phyloP scores from a whole-genome alignment of 1,284 basidiomycete species.

The Heterobasidion annosum region DNA sequence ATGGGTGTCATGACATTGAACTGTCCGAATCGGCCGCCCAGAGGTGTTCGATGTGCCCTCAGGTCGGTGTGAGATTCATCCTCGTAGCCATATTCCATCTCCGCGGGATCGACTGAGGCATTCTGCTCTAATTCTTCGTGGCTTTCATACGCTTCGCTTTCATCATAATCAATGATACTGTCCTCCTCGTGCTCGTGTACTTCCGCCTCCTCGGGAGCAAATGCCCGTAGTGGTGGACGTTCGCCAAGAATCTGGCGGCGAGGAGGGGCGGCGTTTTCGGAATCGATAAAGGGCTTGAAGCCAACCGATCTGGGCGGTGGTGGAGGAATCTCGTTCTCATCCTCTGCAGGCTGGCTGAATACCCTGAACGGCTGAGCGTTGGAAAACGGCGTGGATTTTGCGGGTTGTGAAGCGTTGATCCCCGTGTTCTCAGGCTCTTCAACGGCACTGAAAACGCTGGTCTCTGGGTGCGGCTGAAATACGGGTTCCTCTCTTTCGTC shows the following conservation, averaged over 20 bases:
- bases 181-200: constrained; percentile 13
- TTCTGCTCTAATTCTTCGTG: constrained; percentile 9
- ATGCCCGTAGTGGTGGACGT: constrained; percentile 17
- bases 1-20: constrained; percentile 94
- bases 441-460: constrained; percentile 16
- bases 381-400: constrained; percentile 37
- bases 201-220: constrained; percentile 10
- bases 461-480: neutral
- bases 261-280: constrained; percentile 5
- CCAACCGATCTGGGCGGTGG: constrained; percentile 9
- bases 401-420: neutral
- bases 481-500: constrained; percentile 28
- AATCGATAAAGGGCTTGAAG: constrained; percentile 37
- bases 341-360: constrained; percentile 42
- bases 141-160: constrained; percentile 11
- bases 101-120: neutral
- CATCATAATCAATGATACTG: constrained; percentile 8
- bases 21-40: constrained; percentile 66
- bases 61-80: constrained; percentile 29
- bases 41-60: constrained; percentile 38
- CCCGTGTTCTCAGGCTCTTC: neutral
- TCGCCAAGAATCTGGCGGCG: constrained; percentile 13
- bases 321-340: constrained; percentile 13
- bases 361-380: constrained; percentile 60
- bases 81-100: constrained; percentile 7